Evolutionary conservation across 345 rosid species (phyloP), one percentile per base, ranked within the genome.

Genomic region (Geranium brycei): DNA sequence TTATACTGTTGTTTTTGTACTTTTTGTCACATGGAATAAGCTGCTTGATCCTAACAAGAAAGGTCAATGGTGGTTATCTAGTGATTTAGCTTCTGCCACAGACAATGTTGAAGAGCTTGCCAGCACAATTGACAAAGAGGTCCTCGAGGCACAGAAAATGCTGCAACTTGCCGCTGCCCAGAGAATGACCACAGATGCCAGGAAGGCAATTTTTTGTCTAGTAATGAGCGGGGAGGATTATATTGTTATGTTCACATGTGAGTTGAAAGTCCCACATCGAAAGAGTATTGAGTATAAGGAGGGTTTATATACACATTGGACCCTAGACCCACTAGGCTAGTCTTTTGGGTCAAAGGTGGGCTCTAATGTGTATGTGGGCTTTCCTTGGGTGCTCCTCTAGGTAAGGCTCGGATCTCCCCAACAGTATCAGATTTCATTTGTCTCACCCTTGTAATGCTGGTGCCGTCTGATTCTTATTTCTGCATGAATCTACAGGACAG

Each of bases 21-120:
- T 5, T 51, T 28, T 19, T 55, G 8, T 90, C 28, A 86, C 78
- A 72, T 92, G 97, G 99, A 90, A 85, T 82, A 87, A 82, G 79
- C 82, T 92, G 66, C 87, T 90, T 68, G 95, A 87, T 75, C 83
- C 89, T 58, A 78, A 82, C 75, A 92, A 90, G 78, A 90, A 85
- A 75, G 97, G 99, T 35, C 96, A 85, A 64, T 92, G 99, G 97
- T 93, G 99, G 99, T 66, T 82, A 69, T 83, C 91, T 32, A 87
- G 89, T 16, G 90, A 85, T 30, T 53, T 67, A 32, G 76, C 72
- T 40, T 68, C 71, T 51, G 64, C 60, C 51, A 60, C 80, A 19
- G 83, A 83, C 68, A 61, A 78, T 57, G 73, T 69, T 60, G 86
- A 80, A 67, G 86, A 87, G 59, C 82, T 90, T 62, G 97, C 99